These are phyloP conservation scores for Stevia rebaudiana DNA, from an alignment of 140 eudicot species.

Conservation along the genomic window DNA sequence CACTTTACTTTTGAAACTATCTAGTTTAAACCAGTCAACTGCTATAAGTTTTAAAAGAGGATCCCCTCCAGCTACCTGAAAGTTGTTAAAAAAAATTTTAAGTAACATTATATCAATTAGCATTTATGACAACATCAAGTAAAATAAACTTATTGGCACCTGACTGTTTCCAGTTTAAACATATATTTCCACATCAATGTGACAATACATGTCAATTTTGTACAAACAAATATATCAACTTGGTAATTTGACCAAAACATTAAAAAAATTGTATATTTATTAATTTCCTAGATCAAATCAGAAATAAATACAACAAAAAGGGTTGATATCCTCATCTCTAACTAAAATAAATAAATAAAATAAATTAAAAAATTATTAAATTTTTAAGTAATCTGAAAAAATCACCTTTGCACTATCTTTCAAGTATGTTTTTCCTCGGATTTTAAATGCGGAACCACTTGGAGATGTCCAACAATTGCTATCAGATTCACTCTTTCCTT, in stretches of 20 bases:
- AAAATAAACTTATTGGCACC: neutral
- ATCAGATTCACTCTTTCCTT: slow-evolving; percentile 62
- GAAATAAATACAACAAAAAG: too few species aligned
- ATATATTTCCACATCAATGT: neutral
- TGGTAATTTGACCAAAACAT: neutral
- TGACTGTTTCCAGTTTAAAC: neutral
- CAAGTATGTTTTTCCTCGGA: slow-evolving; percentile 86
- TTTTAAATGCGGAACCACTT: slow-evolving; percentile 75
- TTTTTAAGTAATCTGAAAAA: neutral
- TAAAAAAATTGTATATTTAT: neutral
- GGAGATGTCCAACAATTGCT: slow-evolving; percentile 88
- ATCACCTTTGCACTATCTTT: slow-evolving; percentile 70
- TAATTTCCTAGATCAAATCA: too few species aligned
- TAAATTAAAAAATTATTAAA: neutral
- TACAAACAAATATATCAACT: neutral
- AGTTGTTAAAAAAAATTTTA: neutral
- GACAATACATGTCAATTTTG: neutral
- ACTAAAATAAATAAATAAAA: neutral
- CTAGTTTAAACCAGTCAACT: slow-evolving; percentile 93
- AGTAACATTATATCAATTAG: neutral
- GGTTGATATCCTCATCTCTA: neutral
- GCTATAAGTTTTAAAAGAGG: slow-evolving; percentile 91
- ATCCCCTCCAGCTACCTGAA: slow-evolving; percentile 83
- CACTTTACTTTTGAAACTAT: slow-evolving; percentile 44
- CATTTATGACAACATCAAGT: neutral